Percentiles rank a stretch among this genome's conserved stretches.
Conservation (phyloP, 2,329 filamentous ascomycete species). For the Cercospora sp. region DNA sequence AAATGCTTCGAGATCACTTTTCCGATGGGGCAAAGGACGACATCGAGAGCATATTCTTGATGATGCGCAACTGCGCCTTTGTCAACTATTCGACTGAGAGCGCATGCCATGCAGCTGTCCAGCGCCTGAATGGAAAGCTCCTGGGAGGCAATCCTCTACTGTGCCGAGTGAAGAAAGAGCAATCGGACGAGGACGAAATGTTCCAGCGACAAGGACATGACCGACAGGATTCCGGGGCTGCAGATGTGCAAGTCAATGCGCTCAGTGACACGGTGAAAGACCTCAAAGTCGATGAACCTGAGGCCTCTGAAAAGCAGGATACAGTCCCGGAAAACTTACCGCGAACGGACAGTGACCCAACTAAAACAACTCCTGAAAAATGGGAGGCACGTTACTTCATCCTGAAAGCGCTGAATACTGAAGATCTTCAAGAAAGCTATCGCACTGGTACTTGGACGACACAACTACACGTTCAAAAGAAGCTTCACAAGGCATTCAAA, state of each 20-base stretch:
- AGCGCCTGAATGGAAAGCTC: conserved; percentile 82
- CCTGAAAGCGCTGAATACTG: conserved; percentile 85
- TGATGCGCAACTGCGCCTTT: conserved; percentile 90
- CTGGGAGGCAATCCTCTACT: conserved; percentile 87
- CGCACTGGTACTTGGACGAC: conserved; percentile 88
- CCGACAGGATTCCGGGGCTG: not conserved
- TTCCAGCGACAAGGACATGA: not conserved
- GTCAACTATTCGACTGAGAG: conserved; percentile 86
- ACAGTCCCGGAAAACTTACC: not conserved
- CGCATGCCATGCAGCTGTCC: conserved; percentile 72
- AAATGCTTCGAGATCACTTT: conserved; percentile 86
- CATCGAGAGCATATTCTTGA: conserved; percentile 86
- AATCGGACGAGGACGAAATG: conserved; percentile 1
- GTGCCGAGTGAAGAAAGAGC: conserved; percentile 67
- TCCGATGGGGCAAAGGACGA: conserved; percentile 71
- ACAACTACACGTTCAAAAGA: conserved; percentile 83
- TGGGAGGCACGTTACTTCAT: conserved; percentile 73
- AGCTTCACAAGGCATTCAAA: conserved; percentile 77
- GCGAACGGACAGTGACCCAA: not conserved
- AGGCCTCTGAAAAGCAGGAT: not conserved
- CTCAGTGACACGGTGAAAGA: not conserved
- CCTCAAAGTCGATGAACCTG: not conserved
- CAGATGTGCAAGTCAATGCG: not conserved
- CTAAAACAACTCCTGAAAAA: not conserved
- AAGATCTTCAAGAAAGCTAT: conserved; percentile 84